Evolutionary conservation across 306 rosid genomes (phyloP), one percentile per base, ranked within the genome.

Genomic region (Fagus crenata): DNA sequence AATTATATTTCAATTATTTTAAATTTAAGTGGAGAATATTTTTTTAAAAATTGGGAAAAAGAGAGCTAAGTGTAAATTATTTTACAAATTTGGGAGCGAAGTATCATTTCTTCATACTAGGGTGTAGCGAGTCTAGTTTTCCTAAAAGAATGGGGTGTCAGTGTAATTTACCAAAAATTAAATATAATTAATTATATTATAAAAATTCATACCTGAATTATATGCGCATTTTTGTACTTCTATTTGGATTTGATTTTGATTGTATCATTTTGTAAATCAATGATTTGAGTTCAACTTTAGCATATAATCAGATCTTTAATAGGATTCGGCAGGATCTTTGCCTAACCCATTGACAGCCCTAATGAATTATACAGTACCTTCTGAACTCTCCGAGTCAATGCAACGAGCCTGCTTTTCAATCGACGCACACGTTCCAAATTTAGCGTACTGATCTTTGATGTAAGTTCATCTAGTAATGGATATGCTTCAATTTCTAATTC

Each of bases 401-500:
- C 99, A 49, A 95, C 92, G 71, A 95, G 99, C 90, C 98, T 92
- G 72, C 99, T 95, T 84, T 95, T 95, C 88, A 95, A 82, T 43
- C 99, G 92, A 63, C 99, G 98, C 15, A 85, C 99, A 18, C 99
- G 99, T 82, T 95, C 99, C 91, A 95, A 88, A 90, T 95, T 95
- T 78, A 95, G 76, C 64, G 99, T 95, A 86, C 99, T 95, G 87
- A 95, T 95, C 89, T 95, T 95, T 46, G 99, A 91, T 8, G 99
- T 95, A 65, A 95, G 87, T 87, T 91, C 98, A 80, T 95, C 99
- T 60, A 95, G 86, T 80, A 95, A 82, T 0, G 98, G 99, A 81
- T 95, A 95, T 59, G 99, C 99, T 80, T 92, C 99, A 12, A 91
- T 92, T 92, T 95, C 99, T 84, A 95, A 78, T 80, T 91, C 99